These are phyloP conservation scores for Penicillium argentinense DNA, from an alignment of 495 filamentous ascomycete species.

Conservation along the genomic window DNA sequence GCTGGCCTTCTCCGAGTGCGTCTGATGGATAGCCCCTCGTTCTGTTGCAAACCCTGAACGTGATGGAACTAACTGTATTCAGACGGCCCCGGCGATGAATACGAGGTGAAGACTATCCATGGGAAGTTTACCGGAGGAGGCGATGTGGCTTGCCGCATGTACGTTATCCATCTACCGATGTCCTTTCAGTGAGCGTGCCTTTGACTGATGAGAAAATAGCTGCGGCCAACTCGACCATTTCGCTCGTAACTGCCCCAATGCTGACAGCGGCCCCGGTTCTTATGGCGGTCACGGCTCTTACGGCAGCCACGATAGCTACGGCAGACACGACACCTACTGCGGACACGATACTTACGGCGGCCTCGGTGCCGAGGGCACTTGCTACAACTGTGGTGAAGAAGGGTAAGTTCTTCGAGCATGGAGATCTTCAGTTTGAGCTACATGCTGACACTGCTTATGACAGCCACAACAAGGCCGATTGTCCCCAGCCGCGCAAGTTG, in stretches of 20 bases:
- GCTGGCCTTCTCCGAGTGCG: too few relatives aligned
- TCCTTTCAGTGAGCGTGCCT: too few relatives aligned
- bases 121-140: slow-evolving; percentile 10
- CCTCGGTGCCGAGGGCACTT: background rate
- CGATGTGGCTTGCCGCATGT: slow-evolving; percentile 50
- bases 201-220: slow-evolving; percentile 41
- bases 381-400: slow-evolving; percentile 6
- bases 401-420: background rate
- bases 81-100: background rate
- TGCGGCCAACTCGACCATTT: slow-evolving; percentile 56
- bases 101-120: background rate
- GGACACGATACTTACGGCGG: background rate
- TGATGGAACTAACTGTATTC: background rate
- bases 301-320: slow-evolving; percentile 54
- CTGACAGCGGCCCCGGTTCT: background rate
- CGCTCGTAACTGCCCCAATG: slow-evolving; percentile 57
- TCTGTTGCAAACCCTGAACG: too few relatives aligned
- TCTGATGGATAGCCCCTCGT: too few relatives aligned
- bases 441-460: background rate
- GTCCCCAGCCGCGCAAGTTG: slow-evolving; percentile 62
- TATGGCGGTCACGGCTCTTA: background rate
- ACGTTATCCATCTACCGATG: too few relatives aligned
- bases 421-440: background rate
- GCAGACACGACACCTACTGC: slow-evolving; percentile 30
- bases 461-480: slow-evolving; percentile 56